Conservation (phyloP, 441 rosid species). For the Brassica hybrid region DNA sequence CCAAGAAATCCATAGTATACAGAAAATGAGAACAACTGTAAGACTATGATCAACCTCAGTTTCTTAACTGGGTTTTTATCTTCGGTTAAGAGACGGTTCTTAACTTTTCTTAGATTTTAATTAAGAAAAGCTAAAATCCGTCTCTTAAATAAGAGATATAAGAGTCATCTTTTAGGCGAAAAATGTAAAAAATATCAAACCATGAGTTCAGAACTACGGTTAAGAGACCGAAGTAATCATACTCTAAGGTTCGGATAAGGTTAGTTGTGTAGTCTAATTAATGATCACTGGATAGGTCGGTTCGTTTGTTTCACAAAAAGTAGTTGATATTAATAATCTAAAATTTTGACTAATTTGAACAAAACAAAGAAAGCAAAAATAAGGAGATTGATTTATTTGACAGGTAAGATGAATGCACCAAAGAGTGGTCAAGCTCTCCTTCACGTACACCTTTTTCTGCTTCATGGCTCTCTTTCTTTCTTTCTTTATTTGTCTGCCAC, state of each 20-base stretch:
- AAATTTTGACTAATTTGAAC: neutral
- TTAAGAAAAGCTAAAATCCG: too few relatives aligned
- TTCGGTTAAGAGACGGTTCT: too few relatives aligned
- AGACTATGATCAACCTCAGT: too few relatives aligned
- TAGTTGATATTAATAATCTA: neutral
- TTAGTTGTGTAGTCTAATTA: slow-evolving; percentile 11
- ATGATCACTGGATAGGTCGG: slow-evolving; percentile 30
- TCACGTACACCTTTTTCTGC: slow-evolving; percentile 23
- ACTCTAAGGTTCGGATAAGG: neutral
- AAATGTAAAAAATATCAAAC: too few relatives aligned
- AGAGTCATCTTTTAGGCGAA: too few relatives aligned
- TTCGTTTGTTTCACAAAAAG: slow-evolving; percentile 8
- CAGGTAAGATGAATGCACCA: slow-evolving; percentile 28
- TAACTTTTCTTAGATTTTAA: too few relatives aligned
- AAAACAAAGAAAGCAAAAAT: slow-evolving; percentile 10
- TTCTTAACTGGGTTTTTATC: too few relatives aligned
- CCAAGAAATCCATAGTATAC: too few relatives aligned
- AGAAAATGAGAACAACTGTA: too few relatives aligned
- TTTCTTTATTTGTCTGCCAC: slow-evolving; percentile 14
- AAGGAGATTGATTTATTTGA: neutral
- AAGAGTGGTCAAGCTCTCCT: slow-evolving; percentile 25
- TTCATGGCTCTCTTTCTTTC: slow-evolving; percentile 6
- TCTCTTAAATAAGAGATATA: too few relatives aligned
- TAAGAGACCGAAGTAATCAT: too few relatives aligned
- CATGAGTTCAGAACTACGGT: too few relatives aligned